Evolutionary conservation across 768 basidiomycete genomes (phyloP).

Genomic region (Boletus bicolor): DNA sequence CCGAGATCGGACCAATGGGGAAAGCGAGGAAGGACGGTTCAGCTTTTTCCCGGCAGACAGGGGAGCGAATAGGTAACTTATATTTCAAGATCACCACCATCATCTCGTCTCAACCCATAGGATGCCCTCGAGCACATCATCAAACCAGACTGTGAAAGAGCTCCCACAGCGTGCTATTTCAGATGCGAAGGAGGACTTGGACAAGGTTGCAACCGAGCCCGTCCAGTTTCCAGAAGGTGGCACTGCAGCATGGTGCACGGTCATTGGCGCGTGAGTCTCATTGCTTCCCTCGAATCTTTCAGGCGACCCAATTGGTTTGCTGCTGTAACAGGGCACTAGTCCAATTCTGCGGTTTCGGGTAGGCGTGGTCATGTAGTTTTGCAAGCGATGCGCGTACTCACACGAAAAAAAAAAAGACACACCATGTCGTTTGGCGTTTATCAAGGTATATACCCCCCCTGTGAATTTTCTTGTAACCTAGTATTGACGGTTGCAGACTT

Average conservation of each 20-base stretch:
- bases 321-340: conserved; percentile 26
- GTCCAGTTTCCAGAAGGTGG: conserved; percentile 30
- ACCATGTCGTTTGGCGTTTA: no score
- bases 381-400: not conserved
- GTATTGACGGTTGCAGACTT: no score
- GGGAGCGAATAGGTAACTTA: not conserved
- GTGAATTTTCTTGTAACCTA: no score
- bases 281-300: not conserved
- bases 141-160: not conserved
- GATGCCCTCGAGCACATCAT: conserved; percentile 9
- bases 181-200: not conserved
- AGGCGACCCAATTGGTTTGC: not conserved
- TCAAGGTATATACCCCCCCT: no score
- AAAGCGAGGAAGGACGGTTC: not conserved
- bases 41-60: not conserved
- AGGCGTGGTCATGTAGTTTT: not conserved
- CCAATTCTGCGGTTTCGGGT: conserved; percentile 36
- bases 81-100: not conserved
- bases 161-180: not conserved
- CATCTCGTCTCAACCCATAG: not conserved
- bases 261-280: conserved; percentile 22
- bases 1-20: not conserved
- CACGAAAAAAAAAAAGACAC: not conserved
- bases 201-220: not conserved
- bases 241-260: conserved; percentile 22